A percentile compares a stretch with the other conserved stretches of the same genome.
phyloP scores from a whole-genome alignment of 345 rosid species.

The Punica granatum region DNA sequence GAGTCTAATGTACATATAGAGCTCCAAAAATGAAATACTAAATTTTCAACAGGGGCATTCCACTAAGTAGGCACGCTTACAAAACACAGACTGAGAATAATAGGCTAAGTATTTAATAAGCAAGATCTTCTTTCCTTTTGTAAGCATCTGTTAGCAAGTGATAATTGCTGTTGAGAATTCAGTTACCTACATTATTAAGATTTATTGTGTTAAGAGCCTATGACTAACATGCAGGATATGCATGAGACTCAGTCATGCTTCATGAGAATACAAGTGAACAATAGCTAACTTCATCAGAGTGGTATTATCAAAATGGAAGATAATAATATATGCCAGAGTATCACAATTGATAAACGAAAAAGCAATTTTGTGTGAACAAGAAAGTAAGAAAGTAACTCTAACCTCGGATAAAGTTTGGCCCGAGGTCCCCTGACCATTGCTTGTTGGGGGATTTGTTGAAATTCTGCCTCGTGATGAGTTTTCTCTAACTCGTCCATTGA shows the following conservation, averaged over 20 bases:
- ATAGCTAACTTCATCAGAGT: background rate
- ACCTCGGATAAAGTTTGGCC: conserved; percentile 29
- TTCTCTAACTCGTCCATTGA: conserved; percentile 24
- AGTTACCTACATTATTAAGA: background rate
- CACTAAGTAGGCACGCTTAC: background rate
- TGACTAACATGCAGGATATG: background rate
- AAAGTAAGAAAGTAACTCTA: conserved; percentile 5
- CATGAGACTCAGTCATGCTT: background rate
- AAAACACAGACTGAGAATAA: background rate
- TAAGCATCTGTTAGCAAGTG: background rate
- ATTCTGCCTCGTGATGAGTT: conserved; percentile 14
- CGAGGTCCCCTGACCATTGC: conserved; percentile 12
- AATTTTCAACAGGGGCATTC: background rate
- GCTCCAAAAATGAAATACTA: background rate
- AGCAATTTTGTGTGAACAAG: background rate
- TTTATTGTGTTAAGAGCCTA: background rate
- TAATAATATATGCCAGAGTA: too few relatives aligned
- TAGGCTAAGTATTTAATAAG: background rate
- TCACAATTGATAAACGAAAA: background rate
- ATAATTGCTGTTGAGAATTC: background rate
- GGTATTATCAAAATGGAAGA: background rate
- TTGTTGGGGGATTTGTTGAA: conserved; percentile 3
- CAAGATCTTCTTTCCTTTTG: background rate
- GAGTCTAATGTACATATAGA: too few relatives aligned
- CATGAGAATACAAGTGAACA: background rate